Conservation (phyloP, 2,329 filamentous ascomycete genomes). For the Pseudodiploospora longispora region DNA sequence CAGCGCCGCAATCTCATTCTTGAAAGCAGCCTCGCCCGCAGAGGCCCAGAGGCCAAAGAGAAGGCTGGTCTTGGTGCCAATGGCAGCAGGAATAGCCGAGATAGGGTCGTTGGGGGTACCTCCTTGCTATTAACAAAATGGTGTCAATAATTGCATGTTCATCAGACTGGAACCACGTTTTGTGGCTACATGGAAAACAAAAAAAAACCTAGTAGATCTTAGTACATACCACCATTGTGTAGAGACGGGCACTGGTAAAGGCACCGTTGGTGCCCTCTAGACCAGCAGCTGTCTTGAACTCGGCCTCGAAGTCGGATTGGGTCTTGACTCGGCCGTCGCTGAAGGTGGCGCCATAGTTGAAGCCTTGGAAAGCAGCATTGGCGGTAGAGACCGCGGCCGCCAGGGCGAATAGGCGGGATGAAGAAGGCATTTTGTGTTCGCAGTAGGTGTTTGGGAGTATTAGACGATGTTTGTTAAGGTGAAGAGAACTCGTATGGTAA, state of each 20-base stretch:
- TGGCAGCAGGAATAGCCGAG: conserved; percentile 72
- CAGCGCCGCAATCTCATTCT: conserved; percentile 68
- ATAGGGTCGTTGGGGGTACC: conserved; percentile 58
- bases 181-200: too few species aligned
- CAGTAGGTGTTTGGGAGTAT: background rate
- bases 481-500: background rate
- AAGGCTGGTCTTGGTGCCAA: conserved; percentile 68
- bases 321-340: conserved; percentile 51
- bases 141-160: conserved; percentile 10
- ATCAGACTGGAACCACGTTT: too few species aligned
- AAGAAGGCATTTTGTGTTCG: conserved; percentile 22
- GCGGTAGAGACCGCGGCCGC: conserved; percentile 26
- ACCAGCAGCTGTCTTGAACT: conserved; percentile 58
- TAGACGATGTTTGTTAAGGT: background rate
- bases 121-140: conserved; percentile 41
- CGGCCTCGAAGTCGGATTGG: conserved; percentile 58
- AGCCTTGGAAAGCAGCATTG: conserved; percentile 47
- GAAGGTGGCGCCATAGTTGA: conserved; percentile 65
- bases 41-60: conserved; percentile 82
- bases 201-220: conserved; percentile 10
- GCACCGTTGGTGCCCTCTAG: conserved; percentile 53
- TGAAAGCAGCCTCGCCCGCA: conserved; percentile 51
- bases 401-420: conserved; percentile 24
- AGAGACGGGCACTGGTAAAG: conserved; percentile 65
- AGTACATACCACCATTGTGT: conserved; percentile 53